Conservation (phyloP, 805 yeast genomes). For the Wickerhamomyces xylosicus region DNA sequence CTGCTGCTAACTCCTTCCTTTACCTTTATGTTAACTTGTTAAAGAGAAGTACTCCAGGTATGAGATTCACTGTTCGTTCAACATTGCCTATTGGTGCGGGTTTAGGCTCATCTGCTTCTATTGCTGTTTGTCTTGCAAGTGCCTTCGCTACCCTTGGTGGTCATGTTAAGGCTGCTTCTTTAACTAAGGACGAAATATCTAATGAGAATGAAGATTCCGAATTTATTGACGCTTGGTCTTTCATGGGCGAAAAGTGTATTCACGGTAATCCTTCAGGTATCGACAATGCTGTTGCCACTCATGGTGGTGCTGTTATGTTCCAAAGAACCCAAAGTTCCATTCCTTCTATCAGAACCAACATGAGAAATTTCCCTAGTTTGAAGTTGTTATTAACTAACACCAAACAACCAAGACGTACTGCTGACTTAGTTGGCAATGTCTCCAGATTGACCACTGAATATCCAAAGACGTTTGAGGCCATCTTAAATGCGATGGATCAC, state of each 20-base stretch:
- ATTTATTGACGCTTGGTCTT: conserved; percentile 80
- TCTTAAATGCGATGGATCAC: conserved; percentile 69
- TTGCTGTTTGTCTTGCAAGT: conserved; percentile 73
- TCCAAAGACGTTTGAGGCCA: conserved; percentile 44
- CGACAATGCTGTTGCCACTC: conserved; percentile 92
- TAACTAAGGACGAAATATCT: conserved; percentile 25
- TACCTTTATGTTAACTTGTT: conserved; percentile 64
- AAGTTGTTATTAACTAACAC: conserved; percentile 76
- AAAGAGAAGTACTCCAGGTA: conserved; percentile 32
- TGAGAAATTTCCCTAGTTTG: conserved; percentile 66
- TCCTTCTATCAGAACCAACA: conserved; percentile 55
- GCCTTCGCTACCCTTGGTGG: conserved; percentile 59
- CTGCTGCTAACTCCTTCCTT: conserved; percentile 76
- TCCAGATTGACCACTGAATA: conserved; percentile 39
- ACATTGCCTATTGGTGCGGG: conserved; percentile 96
- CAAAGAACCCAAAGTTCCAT: conserved; percentile 46
- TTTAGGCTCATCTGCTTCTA: conserved; percentile 86
- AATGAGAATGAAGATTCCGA: conserved; percentile 32
- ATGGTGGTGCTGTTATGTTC: conserved; percentile 92
- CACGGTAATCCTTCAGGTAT: conserved; percentile 97
- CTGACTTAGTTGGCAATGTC: conserved; percentile 72
- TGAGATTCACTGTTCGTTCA: conserved; percentile 60
- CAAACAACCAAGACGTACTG: conserved; percentile 78
- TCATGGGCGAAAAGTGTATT: conserved; percentile 87
- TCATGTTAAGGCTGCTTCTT: conserved; percentile 32